These are phyloP conservation scores for Vinca major DNA, from an alignment of 305 asterid genomes.

Conservation along the genomic window DNA sequence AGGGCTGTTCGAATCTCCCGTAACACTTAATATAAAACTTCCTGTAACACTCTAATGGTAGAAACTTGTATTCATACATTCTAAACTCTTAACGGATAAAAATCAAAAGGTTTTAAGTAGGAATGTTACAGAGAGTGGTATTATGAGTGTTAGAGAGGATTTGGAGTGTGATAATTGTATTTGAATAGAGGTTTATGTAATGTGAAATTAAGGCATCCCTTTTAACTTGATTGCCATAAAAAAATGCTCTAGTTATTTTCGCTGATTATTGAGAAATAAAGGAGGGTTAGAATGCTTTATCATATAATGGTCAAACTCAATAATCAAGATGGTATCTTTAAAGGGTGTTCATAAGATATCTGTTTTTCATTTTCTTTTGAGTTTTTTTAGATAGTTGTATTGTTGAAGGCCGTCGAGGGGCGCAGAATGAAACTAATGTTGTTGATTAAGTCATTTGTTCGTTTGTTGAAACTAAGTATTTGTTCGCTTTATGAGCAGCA, in stretches of 20 bases:
- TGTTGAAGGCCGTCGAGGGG: background rate
- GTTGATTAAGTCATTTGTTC: background rate
- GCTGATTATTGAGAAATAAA: no score
- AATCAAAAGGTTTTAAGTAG: background rate
- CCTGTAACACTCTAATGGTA: no score
- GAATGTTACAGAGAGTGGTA: background rate
- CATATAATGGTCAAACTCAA: background rate
- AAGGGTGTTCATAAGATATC: background rate
- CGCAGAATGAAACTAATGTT: background rate
- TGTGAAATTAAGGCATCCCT: background rate
- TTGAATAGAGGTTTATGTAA: background rate
- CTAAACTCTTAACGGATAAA: no score
- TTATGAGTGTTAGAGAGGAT: no score
- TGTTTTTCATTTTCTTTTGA: background rate
- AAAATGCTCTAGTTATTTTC: background rate
- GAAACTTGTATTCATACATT: no score
- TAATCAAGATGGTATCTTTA: background rate
- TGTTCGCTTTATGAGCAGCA: conserved; percentile 26
- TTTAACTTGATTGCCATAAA: background rate
- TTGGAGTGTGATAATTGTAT: no score
- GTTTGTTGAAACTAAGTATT: no score
- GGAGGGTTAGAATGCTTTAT: background rate
- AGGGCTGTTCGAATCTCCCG: no score
- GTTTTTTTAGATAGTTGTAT: background rate
- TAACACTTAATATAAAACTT: no score